Base-by-base conservation (phyloP, 768 basidiomycete genomes). In the Rhizopogon rudus region DNA sequence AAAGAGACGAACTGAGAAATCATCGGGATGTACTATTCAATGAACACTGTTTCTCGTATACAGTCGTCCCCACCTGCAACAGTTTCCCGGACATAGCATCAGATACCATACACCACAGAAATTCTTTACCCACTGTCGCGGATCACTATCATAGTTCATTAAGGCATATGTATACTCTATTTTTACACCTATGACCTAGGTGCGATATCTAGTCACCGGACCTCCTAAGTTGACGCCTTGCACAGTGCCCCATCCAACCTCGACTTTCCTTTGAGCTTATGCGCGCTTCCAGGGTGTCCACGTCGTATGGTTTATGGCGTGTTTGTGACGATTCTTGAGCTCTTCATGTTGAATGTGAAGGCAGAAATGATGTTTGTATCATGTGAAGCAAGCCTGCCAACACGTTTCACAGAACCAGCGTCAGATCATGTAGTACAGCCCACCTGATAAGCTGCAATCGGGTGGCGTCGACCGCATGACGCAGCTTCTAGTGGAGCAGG, bases 1-100 rank as follows among this genome's bases (percentile, higher is more conserved):
- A 55, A 72, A 64, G 63, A 70, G 61, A 61, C 65, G 67, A 53
- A 57, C 56, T 48, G 68, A 68, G 22, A 71, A 63, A 50, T 53
- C 61, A 9, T 57, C 53, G 10, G 66, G 31, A 16, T 70, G 69
- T 22, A 58, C 60, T 25, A 45, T 72, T 29, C 69, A 70, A 53
- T 72, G 54, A 59, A 28, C 28, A 8, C 33, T 20, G 3, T 40
- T 14, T 48, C 25, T 53, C 53, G 6, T 48, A 51, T 45, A 25
- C 6, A 12, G 28, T 12, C 12, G 20, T 16, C 35, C 7, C 37
- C 22, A 14, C 48, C 33, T 49, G 14, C 48, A 22, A 14, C 51
- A 13, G 16, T 51, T 37, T 29, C 22, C n/a, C 14, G 20, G 16
- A 37, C 33, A 49, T 35, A 35, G 20, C 33, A 49, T 48, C 31